Conservation (phyloP, 2,329 filamentous ascomycete species). For the Pestalotiopsis sp. region DNA sequence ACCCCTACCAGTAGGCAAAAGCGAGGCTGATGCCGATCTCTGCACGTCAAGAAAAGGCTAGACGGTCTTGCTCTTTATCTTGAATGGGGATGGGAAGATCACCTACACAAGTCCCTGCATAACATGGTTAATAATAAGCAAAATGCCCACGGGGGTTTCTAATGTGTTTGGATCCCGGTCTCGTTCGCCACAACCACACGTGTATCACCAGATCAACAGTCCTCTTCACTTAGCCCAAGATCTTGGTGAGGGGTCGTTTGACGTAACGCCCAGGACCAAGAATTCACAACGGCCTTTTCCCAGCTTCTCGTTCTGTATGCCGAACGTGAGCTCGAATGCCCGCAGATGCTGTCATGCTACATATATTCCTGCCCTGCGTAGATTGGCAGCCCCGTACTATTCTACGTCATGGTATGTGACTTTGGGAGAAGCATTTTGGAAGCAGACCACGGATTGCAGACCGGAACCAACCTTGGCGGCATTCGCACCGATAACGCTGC, state of each 20-base stretch:
- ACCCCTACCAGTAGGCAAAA: not conserved
- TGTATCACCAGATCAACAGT: not conserved
- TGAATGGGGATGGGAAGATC: not conserved
- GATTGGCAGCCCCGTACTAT: not conserved
- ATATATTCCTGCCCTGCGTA: not conserved
- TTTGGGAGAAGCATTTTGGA: no score
- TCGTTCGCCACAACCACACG: not conserved
- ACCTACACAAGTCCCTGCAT: constrained; percentile 1
- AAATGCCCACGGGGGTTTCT: no score
- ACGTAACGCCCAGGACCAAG: not conserved
- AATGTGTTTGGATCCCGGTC: no score
- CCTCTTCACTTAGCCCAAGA: not conserved
- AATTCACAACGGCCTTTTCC: not conserved
- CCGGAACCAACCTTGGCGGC: no score
- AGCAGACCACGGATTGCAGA: no score
- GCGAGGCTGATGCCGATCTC: constrained; percentile 4
- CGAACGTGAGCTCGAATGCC: not conserved
- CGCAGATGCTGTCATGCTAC: not conserved
- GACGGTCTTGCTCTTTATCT: not conserved
- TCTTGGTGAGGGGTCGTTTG: not conserved
- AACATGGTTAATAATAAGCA: not conserved
- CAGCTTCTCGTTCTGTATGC: not conserved
- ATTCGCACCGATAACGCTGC: no score
- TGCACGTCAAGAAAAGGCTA: not conserved
- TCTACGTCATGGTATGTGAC: not conserved